Percentiles rank a stretch among this genome's conserved stretches.
These are phyloP conservation scores for Gentiana straminea DNA, from an alignment of 257 asterid species.

Conservation along the genomic window DNA sequence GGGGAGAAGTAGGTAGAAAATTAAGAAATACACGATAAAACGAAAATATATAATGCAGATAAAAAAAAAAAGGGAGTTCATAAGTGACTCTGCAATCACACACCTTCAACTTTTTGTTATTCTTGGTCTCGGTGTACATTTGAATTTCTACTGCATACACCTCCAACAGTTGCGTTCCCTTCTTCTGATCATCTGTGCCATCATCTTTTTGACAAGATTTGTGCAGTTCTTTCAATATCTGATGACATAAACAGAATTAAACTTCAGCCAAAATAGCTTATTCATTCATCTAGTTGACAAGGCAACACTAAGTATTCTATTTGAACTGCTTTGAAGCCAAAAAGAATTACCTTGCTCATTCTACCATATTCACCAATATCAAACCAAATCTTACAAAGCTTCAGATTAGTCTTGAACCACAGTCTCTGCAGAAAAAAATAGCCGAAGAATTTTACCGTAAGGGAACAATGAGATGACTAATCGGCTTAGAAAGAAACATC, in stretches of 20 bases:
- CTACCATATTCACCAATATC: conserved; percentile 89
- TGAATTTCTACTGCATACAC: conserved; percentile 98
- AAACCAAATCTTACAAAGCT: conserved; percentile 97
- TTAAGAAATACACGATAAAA: no score
- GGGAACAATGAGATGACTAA: background rate
- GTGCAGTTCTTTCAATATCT: conserved; percentile 97
- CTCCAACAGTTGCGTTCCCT: conserved; percentile 93
- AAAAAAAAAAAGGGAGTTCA: no score
- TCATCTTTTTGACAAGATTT: conserved; percentile 96
- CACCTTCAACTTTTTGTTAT: conserved; percentile 96
- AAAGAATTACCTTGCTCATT: conserved; percentile 68
- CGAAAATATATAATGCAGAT: no score
- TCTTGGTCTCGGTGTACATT: conserved; percentile 95
- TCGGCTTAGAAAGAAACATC: background rate
- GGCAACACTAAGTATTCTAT: background rate
- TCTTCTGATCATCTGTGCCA: conserved; percentile 97
- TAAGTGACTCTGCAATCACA: background rate
- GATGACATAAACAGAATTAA: conserved; percentile 15
- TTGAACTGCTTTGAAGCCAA: conserved; percentile 2
- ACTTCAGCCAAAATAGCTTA: conserved; percentile 2
- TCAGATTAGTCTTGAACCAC: conserved; percentile 98
- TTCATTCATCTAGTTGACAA: background rate
- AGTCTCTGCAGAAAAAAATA: conserved; percentile 49
- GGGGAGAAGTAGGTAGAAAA: no score
- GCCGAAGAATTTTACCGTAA: background rate